A percentile compares a stretch with the other conserved stretches of the same genome.
Conservation (phyloP, 2,329 filamentous ascomycete species). For the Drechslera avenae region DNA sequence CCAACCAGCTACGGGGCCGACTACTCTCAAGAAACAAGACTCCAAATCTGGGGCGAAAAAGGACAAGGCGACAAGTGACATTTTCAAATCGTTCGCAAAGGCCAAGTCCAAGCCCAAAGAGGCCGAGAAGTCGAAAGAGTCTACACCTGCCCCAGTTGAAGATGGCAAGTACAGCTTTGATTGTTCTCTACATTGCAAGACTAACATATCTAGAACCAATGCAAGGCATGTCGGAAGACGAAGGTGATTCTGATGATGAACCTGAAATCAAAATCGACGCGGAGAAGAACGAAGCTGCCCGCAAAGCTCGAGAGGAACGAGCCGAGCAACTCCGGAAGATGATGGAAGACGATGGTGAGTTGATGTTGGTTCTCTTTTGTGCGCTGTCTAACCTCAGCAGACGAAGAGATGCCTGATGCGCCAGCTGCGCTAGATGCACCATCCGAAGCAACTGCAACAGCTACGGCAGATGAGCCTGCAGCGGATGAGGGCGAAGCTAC, state of each 20-base stretch:
- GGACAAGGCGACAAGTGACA: constrained; percentile 60
- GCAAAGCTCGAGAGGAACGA: constrained; percentile 62
- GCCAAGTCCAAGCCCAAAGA: constrained; percentile 61
- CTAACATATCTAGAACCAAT: constrained; percentile 53
- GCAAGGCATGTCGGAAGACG: constrained; percentile 59
- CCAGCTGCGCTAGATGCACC: constrained; percentile 46
- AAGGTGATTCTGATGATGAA: constrained; percentile 39
- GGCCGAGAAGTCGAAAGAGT: constrained; percentile 50
- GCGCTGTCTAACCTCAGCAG: constrained; percentile 34
- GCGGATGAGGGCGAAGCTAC: constrained; percentile 32
- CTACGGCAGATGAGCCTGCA: constrained; percentile 24
- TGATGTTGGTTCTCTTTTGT: not conserved
- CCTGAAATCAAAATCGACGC: constrained; percentile 39
- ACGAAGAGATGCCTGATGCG: constrained; percentile 65
- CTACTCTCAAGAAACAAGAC: constrained; percentile 40
- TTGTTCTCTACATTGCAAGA: not conserved
- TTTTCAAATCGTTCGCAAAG: constrained; percentile 83
- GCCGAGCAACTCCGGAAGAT: constrained; percentile 71
- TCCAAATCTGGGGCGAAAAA: constrained; percentile 60
- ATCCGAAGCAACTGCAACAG: constrained; percentile 44
- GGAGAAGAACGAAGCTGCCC: constrained; percentile 42
- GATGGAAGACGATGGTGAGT: constrained; percentile 71
- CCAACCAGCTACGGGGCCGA: constrained; percentile 28
- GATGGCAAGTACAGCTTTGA: constrained; percentile 51
- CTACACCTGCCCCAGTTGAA: constrained; percentile 51